A percentile compares a stretch with the other conserved stretches of the same genome.
phyloP scores from a whole-genome alignment of 176 grass and related monocot species.

The Eleusine indica region DNA sequence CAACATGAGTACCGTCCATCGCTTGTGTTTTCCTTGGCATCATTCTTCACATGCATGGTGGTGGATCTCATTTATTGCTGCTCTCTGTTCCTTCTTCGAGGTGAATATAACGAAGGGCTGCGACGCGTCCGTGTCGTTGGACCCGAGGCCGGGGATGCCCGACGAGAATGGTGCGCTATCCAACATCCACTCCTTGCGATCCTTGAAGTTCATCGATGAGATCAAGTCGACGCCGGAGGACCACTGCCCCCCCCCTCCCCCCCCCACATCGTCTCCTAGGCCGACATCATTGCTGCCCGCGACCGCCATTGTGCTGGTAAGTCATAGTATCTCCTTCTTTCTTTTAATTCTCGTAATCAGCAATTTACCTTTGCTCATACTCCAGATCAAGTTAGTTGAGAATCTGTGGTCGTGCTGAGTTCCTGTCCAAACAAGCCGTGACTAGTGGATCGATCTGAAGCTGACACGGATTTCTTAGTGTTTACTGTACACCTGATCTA shows the following conservation, averaged over 20 bases:
- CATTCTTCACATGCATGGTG: no score
- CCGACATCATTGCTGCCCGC: conserved; percentile 70
- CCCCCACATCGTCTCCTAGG: conserved; percentile 78
- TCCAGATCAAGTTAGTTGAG: no score
- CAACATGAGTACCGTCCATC: conserved; percentile 48
- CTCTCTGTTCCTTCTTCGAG: not conserved
- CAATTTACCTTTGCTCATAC: no score
- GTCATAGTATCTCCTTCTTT: not conserved
- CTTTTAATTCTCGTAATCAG: no score
- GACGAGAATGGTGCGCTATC: conserved; percentile 87
- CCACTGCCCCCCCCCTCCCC: no score
- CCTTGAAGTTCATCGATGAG: conserved; percentile 84
- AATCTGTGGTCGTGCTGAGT: no score
- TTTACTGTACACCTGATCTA: no score
- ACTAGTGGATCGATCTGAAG: no score
- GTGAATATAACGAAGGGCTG: conserved; percentile 52
- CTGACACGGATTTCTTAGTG: no score
- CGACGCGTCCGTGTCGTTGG: conserved; percentile 87
- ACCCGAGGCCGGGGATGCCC: conserved; percentile 66
- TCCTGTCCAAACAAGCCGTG: no score
- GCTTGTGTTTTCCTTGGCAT: not conserved
- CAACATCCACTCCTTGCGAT: conserved; percentile 87
- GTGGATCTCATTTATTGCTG: not conserved
- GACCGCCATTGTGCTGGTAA: conserved; percentile 82
- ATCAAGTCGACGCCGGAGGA: conserved; percentile 69